Evolutionary conservation across 768 basidiomycete genomes (phyloP).

Genomic region (Infundibulicybe gibba): DNA sequence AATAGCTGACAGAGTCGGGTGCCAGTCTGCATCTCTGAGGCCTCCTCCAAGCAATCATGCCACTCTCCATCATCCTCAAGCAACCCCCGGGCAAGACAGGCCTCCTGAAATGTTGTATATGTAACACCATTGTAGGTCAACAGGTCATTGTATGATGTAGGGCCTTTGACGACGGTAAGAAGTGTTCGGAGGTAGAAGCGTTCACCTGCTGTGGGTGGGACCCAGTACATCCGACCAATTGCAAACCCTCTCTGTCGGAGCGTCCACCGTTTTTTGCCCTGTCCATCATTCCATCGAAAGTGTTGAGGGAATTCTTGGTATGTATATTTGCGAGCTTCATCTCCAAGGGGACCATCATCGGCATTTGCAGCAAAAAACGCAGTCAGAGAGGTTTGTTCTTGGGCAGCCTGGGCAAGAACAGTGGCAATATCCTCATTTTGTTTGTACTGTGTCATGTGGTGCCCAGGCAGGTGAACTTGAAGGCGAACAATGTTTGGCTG

Average conservation of each 20-base stretch:
- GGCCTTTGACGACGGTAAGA: conserved; percentile 32
- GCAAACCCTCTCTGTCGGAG: conserved; percentile 19
- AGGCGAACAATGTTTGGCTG: conserved; percentile 39
- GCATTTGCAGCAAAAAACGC: conserved; percentile 25
- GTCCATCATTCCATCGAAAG: conserved; percentile 21
- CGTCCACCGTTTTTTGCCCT: background rate
- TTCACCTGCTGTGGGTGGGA: conserved; percentile 30
- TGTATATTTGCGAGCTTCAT: conserved; percentile 13
- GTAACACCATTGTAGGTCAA: conserved; percentile 9
- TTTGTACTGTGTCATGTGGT: conserved; percentile 35
- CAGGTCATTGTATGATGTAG: conserved; percentile 22
- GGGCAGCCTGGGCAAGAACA: conserved; percentile 15
- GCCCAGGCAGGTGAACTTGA: conserved; percentile 35
- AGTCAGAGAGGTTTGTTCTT: conserved; percentile 21
- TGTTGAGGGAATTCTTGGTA: conserved; percentile 36
- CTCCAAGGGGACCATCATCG: conserved; percentile 8
- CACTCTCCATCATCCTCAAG: conserved; percentile 49
- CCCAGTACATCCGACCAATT: conserved; percentile 37
- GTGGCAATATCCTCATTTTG: conserved; percentile 19
- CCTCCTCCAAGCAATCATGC: conserved; percentile 34
- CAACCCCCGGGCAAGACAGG: conserved; percentile 37
- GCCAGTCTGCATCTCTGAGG: conserved; percentile 33
- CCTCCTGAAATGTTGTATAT: conserved; percentile 29
- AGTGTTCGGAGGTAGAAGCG: conserved; percentile 36
- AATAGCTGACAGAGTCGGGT: conserved; percentile 30